Evolutionary conservation across 2,329 filamentous ascomycete species (phyloP), one percentile per base, ranked within the genome.

Genomic region (Fusarium equiseti): DNA sequence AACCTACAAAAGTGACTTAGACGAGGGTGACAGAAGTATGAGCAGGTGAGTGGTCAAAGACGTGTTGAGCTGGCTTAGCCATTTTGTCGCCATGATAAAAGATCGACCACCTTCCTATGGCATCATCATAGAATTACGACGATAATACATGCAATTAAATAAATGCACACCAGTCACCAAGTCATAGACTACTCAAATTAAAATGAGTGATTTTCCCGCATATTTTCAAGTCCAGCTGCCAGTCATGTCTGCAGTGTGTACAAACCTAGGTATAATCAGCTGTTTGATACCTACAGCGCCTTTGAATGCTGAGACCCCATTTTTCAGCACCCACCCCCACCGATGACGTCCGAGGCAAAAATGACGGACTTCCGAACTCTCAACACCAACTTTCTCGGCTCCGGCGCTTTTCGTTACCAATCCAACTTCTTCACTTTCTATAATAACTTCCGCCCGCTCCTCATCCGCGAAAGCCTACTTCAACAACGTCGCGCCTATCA

Each of bases 301-400:
- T 10, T 44, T 11, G 1, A 44, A 15, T 26, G 42, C 16, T 24
- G 6, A 44, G 22, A 44, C 42, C 22, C 42, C 46, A 35, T 10
- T 38, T 38, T 49, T 27, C 31, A 38, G 15, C 15, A 18, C 8
- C 20, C 38, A 22, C 45, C 70, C 65, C 61, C 46, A 63, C 76
- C 76, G 76, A 79, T 79, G 77, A 79, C 77, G 77, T 79, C 75
- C 74, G 77, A 72, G 73, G 75, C 71, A 71, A 71, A 70, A 73
- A 55, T 59, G 43, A 68, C 74, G 74, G 73, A 76, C 56, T 74
- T 76, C 71, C 74, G 74, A 66, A 56, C 45, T n/a, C 46, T 63
- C 70, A 69, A 74, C 64, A 66, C 61, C 66, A 76, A 64, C 49
- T 70, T 73, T 71, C 60, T 68, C 59, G 68, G 65, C 46, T 54